phyloP scores from a whole-genome alignment of 176 grass and related monocot genomes.

The Phyllostachys edulis region DNA sequence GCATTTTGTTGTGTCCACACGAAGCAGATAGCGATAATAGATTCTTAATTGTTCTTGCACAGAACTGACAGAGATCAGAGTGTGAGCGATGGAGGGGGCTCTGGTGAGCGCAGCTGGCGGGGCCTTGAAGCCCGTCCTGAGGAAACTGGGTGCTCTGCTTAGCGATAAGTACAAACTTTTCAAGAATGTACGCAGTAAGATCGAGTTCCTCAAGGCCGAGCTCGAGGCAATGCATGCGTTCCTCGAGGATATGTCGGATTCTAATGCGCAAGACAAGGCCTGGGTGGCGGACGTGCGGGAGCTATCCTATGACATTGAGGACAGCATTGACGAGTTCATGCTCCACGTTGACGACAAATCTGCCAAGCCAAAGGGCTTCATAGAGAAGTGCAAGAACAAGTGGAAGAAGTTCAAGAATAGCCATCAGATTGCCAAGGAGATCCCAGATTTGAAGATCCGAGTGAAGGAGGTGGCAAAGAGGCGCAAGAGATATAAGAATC shows the following conservation, averaged over 20 bases:
- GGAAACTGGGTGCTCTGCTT: background rate
- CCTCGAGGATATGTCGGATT: background rate
- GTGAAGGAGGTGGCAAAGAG: background rate
- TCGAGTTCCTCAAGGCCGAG: background rate
- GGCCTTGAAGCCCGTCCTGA: background rate
- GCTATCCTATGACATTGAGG: background rate
- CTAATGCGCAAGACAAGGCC: background rate
- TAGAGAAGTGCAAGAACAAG: background rate
- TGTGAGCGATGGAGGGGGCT: too few relatives aligned
- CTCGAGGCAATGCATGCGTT: background rate
- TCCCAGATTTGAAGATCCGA: background rate
- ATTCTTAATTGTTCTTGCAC: too few relatives aligned
- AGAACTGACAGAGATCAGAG: too few relatives aligned
- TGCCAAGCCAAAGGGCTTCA: background rate
- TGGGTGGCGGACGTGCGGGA: background rate
- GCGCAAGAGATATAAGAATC: background rate
- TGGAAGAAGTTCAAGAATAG: background rate
- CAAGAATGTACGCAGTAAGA: background rate
- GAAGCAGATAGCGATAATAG: too few relatives aligned
- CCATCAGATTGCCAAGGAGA: background rate
- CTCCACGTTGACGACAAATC: background rate
- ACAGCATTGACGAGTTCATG: background rate
- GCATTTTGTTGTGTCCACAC: too few relatives aligned
- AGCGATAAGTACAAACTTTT: background rate
- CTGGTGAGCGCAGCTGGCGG: background rate